Base-by-base conservation (phyloP, 352 stramenopile genomes). In the Aphanomyces euteiches region DNA sequence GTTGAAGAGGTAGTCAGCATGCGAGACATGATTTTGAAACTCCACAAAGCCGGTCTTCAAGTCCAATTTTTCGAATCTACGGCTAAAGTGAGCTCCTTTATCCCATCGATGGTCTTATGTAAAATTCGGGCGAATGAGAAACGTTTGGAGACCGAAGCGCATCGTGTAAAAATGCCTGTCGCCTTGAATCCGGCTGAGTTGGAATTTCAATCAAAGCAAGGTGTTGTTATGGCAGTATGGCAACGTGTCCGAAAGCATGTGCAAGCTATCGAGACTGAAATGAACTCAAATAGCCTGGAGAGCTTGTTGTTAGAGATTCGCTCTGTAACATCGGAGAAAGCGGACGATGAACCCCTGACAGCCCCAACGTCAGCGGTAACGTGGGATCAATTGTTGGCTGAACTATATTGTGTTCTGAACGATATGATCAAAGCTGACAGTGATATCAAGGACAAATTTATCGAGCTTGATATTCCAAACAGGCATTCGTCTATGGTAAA, bases 21-120 rank as follows among this genome's bases (percentile, higher is more conserved):
- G 76, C 84, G 86, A 61, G 87, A 93, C 56, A 88, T 78, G 63
- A 92, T 95, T 78, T 81, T 93, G 72, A 85, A 85, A 43, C 77
- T 95, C 45, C 80, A 79, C 47, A 77, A 77, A 6, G 78, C 84
- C 0, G 87, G 85, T 2, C 78, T 95, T 53, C 81, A 84, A 45
- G 83, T 87, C 7, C 85, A 87, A 53, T 83, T 92, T 50, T 94
- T 92, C 74, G 87, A 85, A 56, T 92, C 87, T 3, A 70, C 81
- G 7, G 81, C 76, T 37, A 78, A 79, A 47, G 78, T 89, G 73
- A 70, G 64, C 48, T 70, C 64, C n/a, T 70, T 61, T 39, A 70
- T 70, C 21, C 64, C 64, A 37, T 70, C 64, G 21, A 76, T 94
- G 61, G 82, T 92, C 15, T 90, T 92, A 74, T 93, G 85, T 75